Evolutionary conservation across 2,329 filamentous ascomycete species (phyloP), one percentile per base, ranked within the genome.

Genomic region (Colletotrichum lentis): DNA sequence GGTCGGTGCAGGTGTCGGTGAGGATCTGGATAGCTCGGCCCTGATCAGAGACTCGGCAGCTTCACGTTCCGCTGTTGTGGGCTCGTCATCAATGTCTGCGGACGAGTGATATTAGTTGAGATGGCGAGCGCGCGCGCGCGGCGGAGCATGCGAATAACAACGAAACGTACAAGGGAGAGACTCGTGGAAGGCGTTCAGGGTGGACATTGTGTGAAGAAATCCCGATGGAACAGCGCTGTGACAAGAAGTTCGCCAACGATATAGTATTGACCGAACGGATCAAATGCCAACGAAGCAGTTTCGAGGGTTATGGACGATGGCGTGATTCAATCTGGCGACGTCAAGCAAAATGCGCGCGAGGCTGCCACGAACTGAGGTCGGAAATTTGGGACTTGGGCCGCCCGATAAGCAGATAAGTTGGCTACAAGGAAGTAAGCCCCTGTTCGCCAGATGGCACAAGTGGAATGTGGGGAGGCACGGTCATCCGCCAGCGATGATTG

Each of bases 11-110:
- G 10, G 83, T 70, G 73, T 73, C 47, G 73, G 72, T 49, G 65
- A 79, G 73, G 84, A 79, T 18, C 81, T 69, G 37, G 84, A 75
- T 60, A 91, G 83, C 76, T 96, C 92, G 75, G 86, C 81, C 69
- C 84, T 77, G 73, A 97, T 90, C 71, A 95, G 87, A 70, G 87
- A 81, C 77, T 88, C 83, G 65, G 93, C 93, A 70, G 88, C 85
- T 64, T 84, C 80, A 74, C 92, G 88, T 74, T 89, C 87, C 58
- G 82, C 73, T 22, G 85, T 77, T 6, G 90, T 90, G 47, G 91
- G 91, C 61, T 91, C 87, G 20, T 84, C 75, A 81, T 99, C 95
- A 78, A 98, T 91, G 80, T 97, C 93, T 96, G 78, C 58, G 44
- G 39, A 50, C 62, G 72, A 73, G 76, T 74, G 3, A 67, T 64